Conservation (phyloP, 2,329 filamentous ascomycete species). For the Venturia effusa region DNA sequence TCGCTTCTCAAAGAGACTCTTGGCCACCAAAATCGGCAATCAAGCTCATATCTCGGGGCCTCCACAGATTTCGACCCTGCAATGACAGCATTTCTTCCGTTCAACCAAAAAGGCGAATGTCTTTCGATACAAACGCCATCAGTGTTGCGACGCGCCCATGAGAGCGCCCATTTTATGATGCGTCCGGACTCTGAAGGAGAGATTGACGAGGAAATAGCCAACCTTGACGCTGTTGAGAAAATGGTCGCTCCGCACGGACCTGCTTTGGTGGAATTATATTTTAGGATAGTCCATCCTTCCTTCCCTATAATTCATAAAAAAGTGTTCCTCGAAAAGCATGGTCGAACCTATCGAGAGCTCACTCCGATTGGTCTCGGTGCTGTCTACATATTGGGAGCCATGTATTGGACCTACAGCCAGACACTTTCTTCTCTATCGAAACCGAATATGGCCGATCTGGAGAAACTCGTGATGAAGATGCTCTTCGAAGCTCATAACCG, state of each 20-base stretch:
- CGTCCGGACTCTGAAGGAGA: constrained; percentile 16
- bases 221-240: constrained; percentile 20
- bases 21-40: constrained; percentile 22
- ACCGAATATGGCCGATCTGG: constrained; percentile 27
- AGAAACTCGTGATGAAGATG: constrained; percentile 25
- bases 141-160: constrained; percentile 18
- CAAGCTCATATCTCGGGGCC: constrained; percentile 20
- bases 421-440: constrained; percentile 36
- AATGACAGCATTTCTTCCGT: constrained; percentile 17
- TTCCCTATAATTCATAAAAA: constrained; percentile 51
- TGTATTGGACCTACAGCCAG: constrained; percentile 43
- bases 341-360: constrained; percentile 43
- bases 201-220: constrained; percentile 6
- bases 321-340: constrained; percentile 52
- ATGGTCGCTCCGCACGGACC: constrained; percentile 61
- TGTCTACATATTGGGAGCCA: constrained; percentile 46
- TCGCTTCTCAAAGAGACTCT: constrained; percentile 25
- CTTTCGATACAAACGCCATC: not conserved
- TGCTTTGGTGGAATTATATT: constrained; percentile 63
- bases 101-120: constrained; percentile 13
- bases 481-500: constrained; percentile 26
- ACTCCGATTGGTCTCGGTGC: constrained; percentile 45
- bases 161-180: constrained; percentile 17
- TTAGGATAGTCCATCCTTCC: constrained; percentile 49
- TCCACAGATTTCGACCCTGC: constrained; percentile 22